Evolutionary conservation across 139 green algal genomes (phyloP).

Genomic region (Volvox africanus): DNA sequence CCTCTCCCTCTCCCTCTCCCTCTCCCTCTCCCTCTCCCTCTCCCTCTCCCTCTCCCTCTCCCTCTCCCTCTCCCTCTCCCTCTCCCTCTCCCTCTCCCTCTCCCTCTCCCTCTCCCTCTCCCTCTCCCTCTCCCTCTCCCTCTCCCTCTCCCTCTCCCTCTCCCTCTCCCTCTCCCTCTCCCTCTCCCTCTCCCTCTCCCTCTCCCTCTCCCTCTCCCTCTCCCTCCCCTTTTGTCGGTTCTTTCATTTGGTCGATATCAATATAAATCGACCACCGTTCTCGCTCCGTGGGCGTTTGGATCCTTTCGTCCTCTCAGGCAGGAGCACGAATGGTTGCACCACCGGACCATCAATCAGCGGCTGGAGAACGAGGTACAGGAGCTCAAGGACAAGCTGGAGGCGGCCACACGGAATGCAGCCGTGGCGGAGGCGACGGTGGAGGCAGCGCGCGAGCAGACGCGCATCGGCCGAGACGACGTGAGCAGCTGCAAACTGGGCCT

Average conservation of each 20-base stretch:
- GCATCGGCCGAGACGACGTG: constrained; percentile 9
- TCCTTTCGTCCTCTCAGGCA: constrained; percentile 8
- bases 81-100: neutral
- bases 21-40: neutral
- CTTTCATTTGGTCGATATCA: too few relatives aligned
- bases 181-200: too few relatives aligned
- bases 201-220: too few relatives aligned
- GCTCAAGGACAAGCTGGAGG: constrained; percentile 26
- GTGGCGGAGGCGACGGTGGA: neutral
- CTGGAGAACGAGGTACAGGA: neutral
- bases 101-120: neutral
- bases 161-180: too few relatives aligned
- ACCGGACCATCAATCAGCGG: constrained; percentile 14
- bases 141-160: neutral
- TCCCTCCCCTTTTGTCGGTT: too few relatives aligned
- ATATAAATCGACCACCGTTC: too few relatives aligned
- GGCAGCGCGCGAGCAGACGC: constrained; percentile 9
- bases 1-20: neutral
- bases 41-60: neutral
- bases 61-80: neutral
- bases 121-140: neutral
- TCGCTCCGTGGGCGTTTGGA: too few relatives aligned
- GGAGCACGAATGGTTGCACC: constrained; percentile 38
- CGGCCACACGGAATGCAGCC: neutral
- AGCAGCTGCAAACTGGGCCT: neutral